Base-by-base conservation (phyloP, 495 filamentous ascomycete genomes). In the Lasiosphaeria ovina region DNA sequence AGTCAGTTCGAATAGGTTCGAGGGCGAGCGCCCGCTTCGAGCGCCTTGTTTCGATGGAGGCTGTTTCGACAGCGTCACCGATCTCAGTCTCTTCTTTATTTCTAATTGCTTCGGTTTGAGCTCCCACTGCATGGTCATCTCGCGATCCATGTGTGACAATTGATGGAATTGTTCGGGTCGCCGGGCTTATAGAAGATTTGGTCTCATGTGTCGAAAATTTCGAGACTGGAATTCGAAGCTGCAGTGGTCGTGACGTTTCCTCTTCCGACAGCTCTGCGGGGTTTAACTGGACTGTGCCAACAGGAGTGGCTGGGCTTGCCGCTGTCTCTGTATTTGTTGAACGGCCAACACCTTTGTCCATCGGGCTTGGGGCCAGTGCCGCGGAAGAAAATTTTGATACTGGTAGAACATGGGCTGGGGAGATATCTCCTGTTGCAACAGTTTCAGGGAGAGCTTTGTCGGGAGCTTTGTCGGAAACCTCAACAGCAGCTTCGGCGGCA, bases 1-100 rank as follows among this genome's bases (percentile, higher is more conserved):
- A 44, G 52, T 78, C 74, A 5, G 80, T 82, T 55, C 79, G 75
- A 60, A 89, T 88, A 10, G 82, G 81, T 58, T 85, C 84, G 24
- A 86, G 66, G 58, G 73, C 62, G 55, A 71, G 69, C 69, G 73
- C 81, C 48, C 78, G 77, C 65, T 79, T 83, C 31, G 80, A 76
- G 31, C 54, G 61, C 50, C 60, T 74, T 51, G 53, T 70, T 55
- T 60, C 62, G 40, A 60, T 47, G 8, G 67, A 60, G 54, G 54
- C 58, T 11, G 52, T 44, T 53, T 66, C 59, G 59, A 64, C 4
- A 57, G 59, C 3, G 31, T 66, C 44, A 58, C 49, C 38, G 24
- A 2, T n/a, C n/a, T 58, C 58, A 11, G 34, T 44, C 11, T 50
- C 60, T 35, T 12, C 36, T 17, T 61, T 66, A 24, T 44, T 35